Base-by-base conservation (phyloP, 2,329 filamentous ascomycete species). In the Cladosporium oxysporum region DNA sequence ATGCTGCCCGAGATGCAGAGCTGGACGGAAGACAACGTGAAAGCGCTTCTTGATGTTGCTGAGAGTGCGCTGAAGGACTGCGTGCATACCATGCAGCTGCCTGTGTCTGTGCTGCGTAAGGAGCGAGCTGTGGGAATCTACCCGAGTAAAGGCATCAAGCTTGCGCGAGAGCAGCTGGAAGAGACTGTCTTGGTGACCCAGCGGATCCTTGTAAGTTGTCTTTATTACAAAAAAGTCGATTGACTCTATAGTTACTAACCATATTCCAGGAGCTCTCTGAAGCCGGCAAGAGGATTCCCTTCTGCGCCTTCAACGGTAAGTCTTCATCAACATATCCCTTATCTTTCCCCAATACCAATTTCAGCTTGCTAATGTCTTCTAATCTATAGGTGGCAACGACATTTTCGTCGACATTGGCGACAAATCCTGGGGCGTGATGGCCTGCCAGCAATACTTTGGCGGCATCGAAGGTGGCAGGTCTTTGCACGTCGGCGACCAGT, bases 351-450 rank as follows among this genome's bases (percentile, higher is more conserved):
- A 29, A 31, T 3, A 1, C 11, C 23, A 4, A 29, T 41, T n/a
- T 8, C 41, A 18, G 57, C 37, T 33, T 6, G 50, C 53, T 52
- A n/a, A 58, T 50, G 59, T 83, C 29, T 26, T 57, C 47, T 41
- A 7, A 6, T 11, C 2, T n/a, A 2, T 29, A 64, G 62, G 94
- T 63, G 95, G 95, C 12, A 94, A 95, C 68, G 95, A 99, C 77
- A 93, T 98, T 50, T 99, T 99, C 79, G 93, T 99, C 63, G 95
- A 99, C 77, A 97, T 99, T 74, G 95, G 95, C 65, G 95, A 99
- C 81, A 99, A 99, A 81, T 93, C 90, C 62, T 96, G 93, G 91
- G 95, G 95, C 69, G 95, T 99, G 2, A 85, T 91, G 37, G 92
- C 93, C 4, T 97, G 93, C 76, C 95, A 99, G 81, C 86, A 89